phyloP scores from a whole-genome alignment of 1,284 basidiomycete genomes.

The Boletus smithii region DNA sequence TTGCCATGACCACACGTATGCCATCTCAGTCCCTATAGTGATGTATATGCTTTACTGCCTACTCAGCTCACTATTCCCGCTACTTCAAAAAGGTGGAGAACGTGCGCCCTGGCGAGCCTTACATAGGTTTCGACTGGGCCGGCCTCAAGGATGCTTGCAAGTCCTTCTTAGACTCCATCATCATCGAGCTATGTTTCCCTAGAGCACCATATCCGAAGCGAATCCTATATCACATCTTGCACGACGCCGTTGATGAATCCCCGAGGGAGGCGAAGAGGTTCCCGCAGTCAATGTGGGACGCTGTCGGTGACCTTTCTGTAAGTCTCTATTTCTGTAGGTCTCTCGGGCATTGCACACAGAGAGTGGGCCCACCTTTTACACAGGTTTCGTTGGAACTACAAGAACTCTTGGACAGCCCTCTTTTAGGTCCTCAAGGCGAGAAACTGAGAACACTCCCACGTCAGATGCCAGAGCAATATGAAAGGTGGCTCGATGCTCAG shows the following conservation, averaged over 20 bases:
- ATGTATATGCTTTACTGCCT: conserved; percentile 14
- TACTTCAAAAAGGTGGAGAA: conserved; percentile 58
- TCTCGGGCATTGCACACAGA: background rate
- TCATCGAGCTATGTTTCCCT: conserved; percentile 75
- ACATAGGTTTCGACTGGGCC: conserved; percentile 59
- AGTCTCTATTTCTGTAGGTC: conserved; percentile 44
- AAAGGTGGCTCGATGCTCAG: conserved; percentile 65
- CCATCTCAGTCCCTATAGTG: conserved; percentile 3
- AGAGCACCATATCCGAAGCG: conserved; percentile 58
- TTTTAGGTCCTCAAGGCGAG: conserved; percentile 51
- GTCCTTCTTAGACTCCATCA: conserved; percentile 76
- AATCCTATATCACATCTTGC: conserved; percentile 60
- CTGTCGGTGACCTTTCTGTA: conserved; percentile 74
- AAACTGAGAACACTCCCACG: conserved; percentile 46
- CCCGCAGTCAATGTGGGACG: conserved; percentile 72
- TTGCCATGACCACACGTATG: conserved; percentile 65
- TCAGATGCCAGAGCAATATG: conserved; percentile 54
- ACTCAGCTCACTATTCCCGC: conserved; percentile 57
- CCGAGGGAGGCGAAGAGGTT: conserved; percentile 69
- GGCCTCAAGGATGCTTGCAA: conserved; percentile 57
- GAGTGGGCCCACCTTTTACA: conserved; percentile 1
- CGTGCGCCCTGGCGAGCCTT: conserved; percentile 40
- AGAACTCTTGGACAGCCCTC: conserved; percentile 55
- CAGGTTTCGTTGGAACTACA: conserved; percentile 63
- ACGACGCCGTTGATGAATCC: conserved; percentile 65